A percentile compares a stretch with the other conserved stretches of the same genome.
Evolutionary conservation across 345 rosid genomes (phyloP).

Genomic region (Moricandia moricandioides): DNA sequence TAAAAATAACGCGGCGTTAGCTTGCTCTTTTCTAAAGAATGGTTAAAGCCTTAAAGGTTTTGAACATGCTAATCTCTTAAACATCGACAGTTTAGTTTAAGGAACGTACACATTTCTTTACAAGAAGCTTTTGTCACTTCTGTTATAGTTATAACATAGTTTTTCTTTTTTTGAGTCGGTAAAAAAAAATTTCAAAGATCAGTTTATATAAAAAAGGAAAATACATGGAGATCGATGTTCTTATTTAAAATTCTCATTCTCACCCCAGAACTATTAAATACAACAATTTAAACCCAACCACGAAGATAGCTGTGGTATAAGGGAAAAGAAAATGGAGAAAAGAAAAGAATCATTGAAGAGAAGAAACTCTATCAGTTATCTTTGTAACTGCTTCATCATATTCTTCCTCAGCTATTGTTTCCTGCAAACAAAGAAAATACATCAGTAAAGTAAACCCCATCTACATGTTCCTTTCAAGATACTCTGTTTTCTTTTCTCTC

Average conservation of each 20-base stretch:
- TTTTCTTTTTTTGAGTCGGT: not conserved
- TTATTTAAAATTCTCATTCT: constrained; percentile 26
- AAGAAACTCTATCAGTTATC: constrained; percentile 30
- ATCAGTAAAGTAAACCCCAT: constrained; percentile 1
- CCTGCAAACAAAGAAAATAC: constrained; percentile 21
- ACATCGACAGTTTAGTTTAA: no score
- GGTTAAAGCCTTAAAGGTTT: no score
- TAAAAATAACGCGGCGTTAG: no score
- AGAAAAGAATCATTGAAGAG: constrained; percentile 31
- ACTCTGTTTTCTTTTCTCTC: not conserved
- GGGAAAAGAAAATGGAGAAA: constrained; percentile 23
- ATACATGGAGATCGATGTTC: constrained; percentile 14
- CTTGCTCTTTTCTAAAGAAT: no score
- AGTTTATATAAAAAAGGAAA: not conserved
- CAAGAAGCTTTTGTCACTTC: no score
- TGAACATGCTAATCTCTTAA: no score
- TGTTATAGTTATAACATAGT: no score
- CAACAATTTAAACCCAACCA: constrained; percentile 39
- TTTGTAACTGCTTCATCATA: constrained; percentile 20
- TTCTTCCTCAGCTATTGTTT: constrained; percentile 34
- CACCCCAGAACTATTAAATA: constrained; percentile 33
- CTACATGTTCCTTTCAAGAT: not conserved
- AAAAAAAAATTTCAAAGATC: not conserved
- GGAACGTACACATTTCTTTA: no score
- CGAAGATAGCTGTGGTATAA: constrained; percentile 27